Evolutionary conservation across 164 flowering plant genomes (phyloP).

Genomic region (Nymphaea colorata): DNA sequence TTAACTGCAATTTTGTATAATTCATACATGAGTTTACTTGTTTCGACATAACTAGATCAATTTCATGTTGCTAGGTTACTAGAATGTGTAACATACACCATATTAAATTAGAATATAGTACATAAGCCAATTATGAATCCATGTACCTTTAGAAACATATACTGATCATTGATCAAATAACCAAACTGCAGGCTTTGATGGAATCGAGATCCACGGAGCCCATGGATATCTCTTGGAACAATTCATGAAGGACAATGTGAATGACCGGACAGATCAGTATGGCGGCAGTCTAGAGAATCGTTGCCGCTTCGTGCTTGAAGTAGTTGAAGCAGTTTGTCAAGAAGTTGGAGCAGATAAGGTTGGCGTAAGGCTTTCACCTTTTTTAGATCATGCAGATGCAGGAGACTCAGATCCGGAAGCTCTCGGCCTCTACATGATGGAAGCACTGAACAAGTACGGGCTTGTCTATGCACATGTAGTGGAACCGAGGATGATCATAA

Average conservation of each 20-base stretch:
- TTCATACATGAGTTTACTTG: too few relatives aligned
- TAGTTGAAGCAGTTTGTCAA: slow-evolving; percentile 2
- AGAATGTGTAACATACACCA: too few relatives aligned
- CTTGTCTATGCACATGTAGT: slow-evolving; percentile 11
- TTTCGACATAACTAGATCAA: too few relatives aligned
- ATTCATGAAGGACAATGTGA: slow-evolving; percentile 24
- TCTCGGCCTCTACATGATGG: slow-evolving; percentile 13
- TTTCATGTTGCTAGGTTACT: too few relatives aligned
- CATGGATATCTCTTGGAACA: slow-evolving; percentile 9
- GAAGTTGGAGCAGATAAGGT: slow-evolving; percentile 31
- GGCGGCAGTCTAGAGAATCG: neutral
- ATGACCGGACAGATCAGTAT: slow-evolving; percentile 24
- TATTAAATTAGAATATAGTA: too few relatives aligned
- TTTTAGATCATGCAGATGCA: too few relatives aligned
- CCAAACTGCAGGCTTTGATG: slow-evolving; percentile 20
- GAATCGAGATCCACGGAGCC: neutral
- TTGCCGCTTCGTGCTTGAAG: too few relatives aligned
- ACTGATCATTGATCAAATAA: too few relatives aligned
- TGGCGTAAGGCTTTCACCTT: too few relatives aligned
- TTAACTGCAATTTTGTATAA: too few relatives aligned
- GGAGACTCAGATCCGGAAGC: slow-evolving; percentile 13
- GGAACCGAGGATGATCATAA: slow-evolving; percentile 13
- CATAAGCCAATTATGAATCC: too few relatives aligned
- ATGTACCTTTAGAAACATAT: too few relatives aligned
- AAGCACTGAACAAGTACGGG: slow-evolving; percentile 9